Evolutionary conservation across 2,329 filamentous ascomycete genomes (phyloP).

Genomic region (Aspergillus quadrilineatus): DNA sequence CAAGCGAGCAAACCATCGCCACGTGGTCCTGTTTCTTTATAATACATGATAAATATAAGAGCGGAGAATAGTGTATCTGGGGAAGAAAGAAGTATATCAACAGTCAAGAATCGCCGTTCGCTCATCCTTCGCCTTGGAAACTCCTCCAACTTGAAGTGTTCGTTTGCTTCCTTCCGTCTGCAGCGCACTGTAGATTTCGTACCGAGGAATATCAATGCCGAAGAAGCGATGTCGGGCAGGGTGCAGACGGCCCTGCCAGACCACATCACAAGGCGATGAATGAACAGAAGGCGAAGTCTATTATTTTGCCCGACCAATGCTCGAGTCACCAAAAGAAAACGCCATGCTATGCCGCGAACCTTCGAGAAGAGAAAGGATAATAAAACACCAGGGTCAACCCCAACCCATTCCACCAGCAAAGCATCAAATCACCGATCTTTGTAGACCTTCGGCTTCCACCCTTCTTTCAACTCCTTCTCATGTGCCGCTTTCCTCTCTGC

Average conservation of each 20-base stretch:
- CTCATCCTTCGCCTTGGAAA: neutral
- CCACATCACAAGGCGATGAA: neutral
- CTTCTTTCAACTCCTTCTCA: slow-evolving; percentile 77
- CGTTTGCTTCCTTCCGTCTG: too few species aligned
- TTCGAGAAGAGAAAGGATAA: slow-evolving; percentile 18
- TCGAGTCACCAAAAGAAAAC: slow-evolving; percentile 33
- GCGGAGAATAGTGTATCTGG: slow-evolving; percentile 21
- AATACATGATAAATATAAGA: slow-evolving; percentile 21
- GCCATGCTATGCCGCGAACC: slow-evolving; percentile 43
- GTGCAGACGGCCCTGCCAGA: neutral
- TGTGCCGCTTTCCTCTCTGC: slow-evolving; percentile 67
- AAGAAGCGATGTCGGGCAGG: neutral
- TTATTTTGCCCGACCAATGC: slow-evolving; percentile 23
- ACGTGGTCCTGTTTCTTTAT: slow-evolving; percentile 11
- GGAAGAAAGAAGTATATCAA: slow-evolving; percentile 7
- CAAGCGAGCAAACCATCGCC: slow-evolving; percentile 5
- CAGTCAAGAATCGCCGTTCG: neutral
- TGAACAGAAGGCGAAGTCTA: slow-evolving; percentile 10
- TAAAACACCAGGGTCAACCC: neutral
- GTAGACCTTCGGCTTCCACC: slow-evolving; percentile 94
- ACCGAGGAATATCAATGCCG: neutral
- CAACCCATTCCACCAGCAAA: neutral
- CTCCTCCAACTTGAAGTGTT: neutral
- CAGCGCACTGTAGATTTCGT: too few species aligned
- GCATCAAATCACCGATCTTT: slow-evolving; percentile 65